Conservation (phyloP, 2,329 filamentous ascomycete genomes). For the Leptographium lundbergii region DNA sequence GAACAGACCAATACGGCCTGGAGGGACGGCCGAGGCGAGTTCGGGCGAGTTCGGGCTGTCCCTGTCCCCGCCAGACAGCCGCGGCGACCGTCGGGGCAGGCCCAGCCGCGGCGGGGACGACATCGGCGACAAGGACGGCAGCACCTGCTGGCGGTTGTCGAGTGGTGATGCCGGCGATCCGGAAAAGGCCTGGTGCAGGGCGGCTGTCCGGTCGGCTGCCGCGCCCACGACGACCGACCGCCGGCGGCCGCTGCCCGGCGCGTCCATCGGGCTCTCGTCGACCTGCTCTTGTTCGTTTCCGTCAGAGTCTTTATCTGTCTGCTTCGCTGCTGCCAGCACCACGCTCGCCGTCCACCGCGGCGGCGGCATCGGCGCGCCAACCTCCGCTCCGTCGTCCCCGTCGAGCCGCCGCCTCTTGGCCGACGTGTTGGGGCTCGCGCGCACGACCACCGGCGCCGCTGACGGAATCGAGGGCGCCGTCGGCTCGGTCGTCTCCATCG, state of each 20-base stretch:
- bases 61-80: too few relatives aligned
- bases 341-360: not conserved
- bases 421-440: slow-evolving; percentile 33
- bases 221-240: slow-evolving; percentile 24
- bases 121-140: not conserved
- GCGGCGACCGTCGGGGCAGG: not conserved
- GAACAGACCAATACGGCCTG: not conserved
- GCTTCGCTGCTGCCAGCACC: not conserved
- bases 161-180: not conserved
- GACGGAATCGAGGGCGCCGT: not conserved
- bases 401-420: slow-evolving; percentile 31
- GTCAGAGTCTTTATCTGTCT: too few relatives aligned
- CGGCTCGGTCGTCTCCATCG: not conserved
- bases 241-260: slow-evolving; percentile 42
- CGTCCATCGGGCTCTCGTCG: slow-evolving; percentile 39
- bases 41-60: too few relatives aligned
- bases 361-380: too few relatives aligned
- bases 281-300: slow-evolving; percentile 26
- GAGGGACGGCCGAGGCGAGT: not conserved
- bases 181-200: slow-evolving; percentile 29
- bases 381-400: slow-evolving; percentile 1
- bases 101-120: not conserved
- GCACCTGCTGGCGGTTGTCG: slow-evolving; percentile 2
- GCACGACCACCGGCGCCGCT: slow-evolving; percentile 1
- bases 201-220: slow-evolving; percentile 19